Percentiles rank a stretch among this genome's conserved stretches.
phyloP scores from a whole-genome alignment of 169 alveolate species.

The Plasmodium billcollinsi region DNA sequence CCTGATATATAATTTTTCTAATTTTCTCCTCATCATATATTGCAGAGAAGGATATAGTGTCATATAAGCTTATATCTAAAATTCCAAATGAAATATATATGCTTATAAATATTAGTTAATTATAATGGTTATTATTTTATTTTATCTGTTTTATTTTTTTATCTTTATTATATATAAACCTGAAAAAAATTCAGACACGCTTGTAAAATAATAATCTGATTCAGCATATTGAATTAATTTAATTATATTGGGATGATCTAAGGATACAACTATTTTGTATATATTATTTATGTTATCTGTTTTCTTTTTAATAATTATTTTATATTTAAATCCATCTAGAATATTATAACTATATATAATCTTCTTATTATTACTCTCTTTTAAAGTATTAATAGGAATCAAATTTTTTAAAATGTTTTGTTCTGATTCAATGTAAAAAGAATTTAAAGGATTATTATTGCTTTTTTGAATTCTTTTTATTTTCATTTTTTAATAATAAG shows the following conservation, averaged over 20 bases:
- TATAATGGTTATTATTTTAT: too few species aligned
- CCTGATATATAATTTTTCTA: constrained; percentile 57
- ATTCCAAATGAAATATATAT: not conserved
- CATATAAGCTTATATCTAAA: constrained; percentile 35
- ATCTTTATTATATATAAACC: constrained; percentile 7
- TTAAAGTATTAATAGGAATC: constrained; percentile 40
- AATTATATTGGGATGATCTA: constrained; percentile 57
- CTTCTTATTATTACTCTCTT: constrained; percentile 42
- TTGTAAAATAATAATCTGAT: constrained; percentile 26
- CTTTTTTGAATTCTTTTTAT: constrained; percentile 17
- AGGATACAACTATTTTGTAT: constrained; percentile 21
- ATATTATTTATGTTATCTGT: constrained; percentile 20
- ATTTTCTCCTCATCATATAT: constrained; percentile 56
- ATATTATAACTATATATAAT: constrained; percentile 47
- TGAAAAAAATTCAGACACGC: constrained; percentile 62
- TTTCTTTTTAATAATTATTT: constrained; percentile 40
- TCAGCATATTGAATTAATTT: constrained; percentile 47
- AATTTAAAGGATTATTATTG: constrained; percentile 27
- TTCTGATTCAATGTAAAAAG: constrained; percentile 51
- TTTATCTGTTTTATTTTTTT: not conserved
- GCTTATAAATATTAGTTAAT: not conserved
- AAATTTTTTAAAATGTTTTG: constrained; percentile 37
- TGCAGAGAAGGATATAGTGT: constrained; percentile 12
- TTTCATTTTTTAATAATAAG: constrained; percentile 29
- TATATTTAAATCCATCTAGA: constrained; percentile 67